A percentile compares a stretch with the other conserved stretches of the same genome.
phyloP scores from a whole-genome alignment of 441 rosid species.

The Erodium texanum region DNA sequence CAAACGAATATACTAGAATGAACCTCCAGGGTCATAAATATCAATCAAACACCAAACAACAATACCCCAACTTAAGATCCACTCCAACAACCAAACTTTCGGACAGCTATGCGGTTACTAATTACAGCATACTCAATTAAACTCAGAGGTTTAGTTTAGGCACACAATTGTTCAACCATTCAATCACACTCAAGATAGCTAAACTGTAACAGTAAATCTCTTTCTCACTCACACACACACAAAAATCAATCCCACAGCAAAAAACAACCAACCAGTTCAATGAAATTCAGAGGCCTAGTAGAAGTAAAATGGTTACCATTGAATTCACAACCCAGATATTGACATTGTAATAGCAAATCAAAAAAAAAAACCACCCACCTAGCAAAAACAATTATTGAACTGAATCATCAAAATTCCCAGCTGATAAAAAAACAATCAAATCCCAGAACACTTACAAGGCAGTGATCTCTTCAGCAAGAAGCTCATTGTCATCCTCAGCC shows the following conservation, averaged over 20 bases:
- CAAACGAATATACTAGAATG: background rate
- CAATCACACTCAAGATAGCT: background rate
- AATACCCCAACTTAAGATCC: background rate
- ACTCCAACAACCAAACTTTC: background rate
- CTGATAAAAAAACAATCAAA: background rate
- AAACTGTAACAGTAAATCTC: background rate
- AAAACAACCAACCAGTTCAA: background rate
- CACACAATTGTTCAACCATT: background rate
- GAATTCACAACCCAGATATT: background rate
- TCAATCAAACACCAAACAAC: background rate
- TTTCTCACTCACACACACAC: too few species aligned
- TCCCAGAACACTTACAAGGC: conserved; percentile 56
- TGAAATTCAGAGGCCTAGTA: background rate
- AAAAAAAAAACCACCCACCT: background rate
- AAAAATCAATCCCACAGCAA: background rate
- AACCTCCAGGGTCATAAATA: background rate
- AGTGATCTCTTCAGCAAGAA: conserved; percentile 86
- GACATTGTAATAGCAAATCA: background rate
- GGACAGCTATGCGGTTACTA: background rate
- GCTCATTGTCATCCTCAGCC: conserved; percentile 57
- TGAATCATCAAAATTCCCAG: background rate
- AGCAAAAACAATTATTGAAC: background rate
- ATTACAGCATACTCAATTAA: background rate
- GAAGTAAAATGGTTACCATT: background rate
- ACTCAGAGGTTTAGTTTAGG: background rate